These are phyloP conservation scores for Lentinula aciculospora DNA, from an alignment of 768 basidiomycete genomes.

Conservation along the genomic window DNA sequence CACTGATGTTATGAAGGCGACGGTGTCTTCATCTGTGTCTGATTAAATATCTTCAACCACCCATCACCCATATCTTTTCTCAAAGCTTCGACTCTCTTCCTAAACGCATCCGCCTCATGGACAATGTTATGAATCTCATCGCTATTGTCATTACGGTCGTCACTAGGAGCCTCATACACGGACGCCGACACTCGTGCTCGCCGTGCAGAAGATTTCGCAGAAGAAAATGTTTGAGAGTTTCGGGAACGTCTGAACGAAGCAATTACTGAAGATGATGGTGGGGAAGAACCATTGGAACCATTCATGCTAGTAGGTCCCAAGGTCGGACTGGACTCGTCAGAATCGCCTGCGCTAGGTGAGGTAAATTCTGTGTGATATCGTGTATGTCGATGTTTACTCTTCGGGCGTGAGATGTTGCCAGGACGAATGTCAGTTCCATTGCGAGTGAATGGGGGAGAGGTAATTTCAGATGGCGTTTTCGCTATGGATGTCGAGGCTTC, in stretches of 20 bases:
- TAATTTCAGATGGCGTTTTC: background rate
- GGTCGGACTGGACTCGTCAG: constrained; percentile 4
- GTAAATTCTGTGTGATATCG: constrained; percentile 46
- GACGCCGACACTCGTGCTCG: constrained; percentile 56
- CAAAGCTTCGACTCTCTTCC: constrained; percentile 74
- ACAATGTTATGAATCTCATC: constrained; percentile 16
- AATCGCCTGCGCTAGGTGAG: constrained; percentile 16
- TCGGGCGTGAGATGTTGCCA: background rate
- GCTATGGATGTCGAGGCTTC: background rate
- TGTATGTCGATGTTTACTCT: constrained; percentile 33
- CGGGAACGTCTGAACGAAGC: constrained; percentile 10
- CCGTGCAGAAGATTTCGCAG: constrained; percentile 37
- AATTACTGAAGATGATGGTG: constrained; percentile 13
- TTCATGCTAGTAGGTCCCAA: background rate
- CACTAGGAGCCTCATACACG: constrained; percentile 50
- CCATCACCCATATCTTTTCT: constrained; percentile 86
- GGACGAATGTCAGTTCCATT: background rate
- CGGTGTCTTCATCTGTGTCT: constrained; percentile 35
- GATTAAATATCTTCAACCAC: constrained; percentile 82
- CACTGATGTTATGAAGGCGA: constrained; percentile 2
- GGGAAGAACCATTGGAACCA: background rate
- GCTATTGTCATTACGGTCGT: constrained; percentile 18
- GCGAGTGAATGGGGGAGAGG: background rate
- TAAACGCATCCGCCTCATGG: constrained; percentile 64
- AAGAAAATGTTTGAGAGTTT: constrained; percentile 24